These are phyloP conservation scores for Aegilops longissima DNA, from an alignment of 176 grass and related monocot genomes.

Conservation along the genomic window DNA sequence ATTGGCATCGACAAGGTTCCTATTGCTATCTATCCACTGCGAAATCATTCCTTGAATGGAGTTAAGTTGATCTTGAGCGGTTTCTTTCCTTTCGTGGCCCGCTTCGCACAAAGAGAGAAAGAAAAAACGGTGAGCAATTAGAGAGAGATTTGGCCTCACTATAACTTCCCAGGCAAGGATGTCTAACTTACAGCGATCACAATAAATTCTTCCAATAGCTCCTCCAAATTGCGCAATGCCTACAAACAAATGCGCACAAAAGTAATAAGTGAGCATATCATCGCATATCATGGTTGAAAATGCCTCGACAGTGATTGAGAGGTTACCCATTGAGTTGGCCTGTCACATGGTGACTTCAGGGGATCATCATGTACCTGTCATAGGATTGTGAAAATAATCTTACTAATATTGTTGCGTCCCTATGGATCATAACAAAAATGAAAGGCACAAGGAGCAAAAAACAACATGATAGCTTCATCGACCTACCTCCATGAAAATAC, in stretches of 20 bases:
- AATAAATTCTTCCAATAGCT: constrained; percentile 82
- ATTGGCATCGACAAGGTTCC: neutral
- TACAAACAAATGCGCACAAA: constrained; percentile 22
- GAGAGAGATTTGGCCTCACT: neutral
- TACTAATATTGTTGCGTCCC: neutral
- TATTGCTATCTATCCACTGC: neutral
- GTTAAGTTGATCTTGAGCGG: constrained; percentile 74
- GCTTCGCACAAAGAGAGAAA: constrained; percentile 21
- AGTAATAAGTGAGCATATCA: constrained; percentile 7
- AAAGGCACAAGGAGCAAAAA: neutral
- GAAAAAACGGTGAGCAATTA: neutral
- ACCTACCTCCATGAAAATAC: constrained; percentile 97
- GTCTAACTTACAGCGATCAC: constrained; percentile 72
- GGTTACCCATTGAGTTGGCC: constrained; percentile 90
- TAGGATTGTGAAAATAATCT: neutral
- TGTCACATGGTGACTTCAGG: constrained; percentile 83
- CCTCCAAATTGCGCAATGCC: constrained; percentile 85
- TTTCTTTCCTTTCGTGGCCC: constrained; percentile 77
- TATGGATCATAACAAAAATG: neutral
- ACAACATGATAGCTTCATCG: neutral
- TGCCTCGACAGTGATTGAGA: neutral
- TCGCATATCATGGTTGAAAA: neutral
- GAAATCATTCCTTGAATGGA: constrained; percentile 47
- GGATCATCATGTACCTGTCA: constrained; percentile 89
- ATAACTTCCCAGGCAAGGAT: neutral